Conservation (phyloP, 768 basidiomycete species). For the Butyriboletus loyo region DNA sequence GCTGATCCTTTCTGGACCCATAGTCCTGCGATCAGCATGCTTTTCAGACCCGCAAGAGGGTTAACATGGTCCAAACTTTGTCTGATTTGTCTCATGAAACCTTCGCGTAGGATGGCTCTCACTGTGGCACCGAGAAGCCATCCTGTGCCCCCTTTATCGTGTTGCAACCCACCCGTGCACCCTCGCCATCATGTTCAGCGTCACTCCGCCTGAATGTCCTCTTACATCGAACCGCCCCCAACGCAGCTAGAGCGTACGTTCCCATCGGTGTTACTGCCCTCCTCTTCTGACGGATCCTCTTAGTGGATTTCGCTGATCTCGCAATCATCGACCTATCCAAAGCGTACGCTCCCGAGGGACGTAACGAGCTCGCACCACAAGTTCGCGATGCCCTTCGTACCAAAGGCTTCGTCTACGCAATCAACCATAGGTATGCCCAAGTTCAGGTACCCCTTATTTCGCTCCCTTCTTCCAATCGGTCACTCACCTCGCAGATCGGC, state of each 20-base stretch:
- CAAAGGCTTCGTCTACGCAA: slow-evolving; percentile 40
- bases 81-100: not conserved
- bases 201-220: slow-evolving; percentile 32
- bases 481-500: slow-evolving; percentile 30
- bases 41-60: not conserved
- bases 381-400: slow-evolving; percentile 45
- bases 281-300: slow-evolving; percentile 24
- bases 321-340: slow-evolving; percentile 50
- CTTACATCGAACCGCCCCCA: slow-evolving; percentile 33
- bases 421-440: slow-evolving; percentile 38
- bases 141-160: not conserved
- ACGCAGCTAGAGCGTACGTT: slow-evolving; percentile 36
- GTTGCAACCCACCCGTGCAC: no score
- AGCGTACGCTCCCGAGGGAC: slow-evolving; percentile 38
- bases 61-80: not conserved
- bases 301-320: slow-evolving; percentile 50
- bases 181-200: slow-evolving; percentile 26
- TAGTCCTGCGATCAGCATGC: not conserved
- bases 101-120: no score
- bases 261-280: not conserved
- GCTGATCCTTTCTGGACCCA: not conserved
- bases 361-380: slow-evolving; percentile 38
- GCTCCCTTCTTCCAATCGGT: not conserved
- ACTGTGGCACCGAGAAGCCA: not conserved
- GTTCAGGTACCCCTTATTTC: slow-evolving; percentile 26